Evolutionary conservation across 2,329 filamentous ascomycete genomes (phyloP).

Genomic region (Plenodomus tracheiphilus): DNA sequence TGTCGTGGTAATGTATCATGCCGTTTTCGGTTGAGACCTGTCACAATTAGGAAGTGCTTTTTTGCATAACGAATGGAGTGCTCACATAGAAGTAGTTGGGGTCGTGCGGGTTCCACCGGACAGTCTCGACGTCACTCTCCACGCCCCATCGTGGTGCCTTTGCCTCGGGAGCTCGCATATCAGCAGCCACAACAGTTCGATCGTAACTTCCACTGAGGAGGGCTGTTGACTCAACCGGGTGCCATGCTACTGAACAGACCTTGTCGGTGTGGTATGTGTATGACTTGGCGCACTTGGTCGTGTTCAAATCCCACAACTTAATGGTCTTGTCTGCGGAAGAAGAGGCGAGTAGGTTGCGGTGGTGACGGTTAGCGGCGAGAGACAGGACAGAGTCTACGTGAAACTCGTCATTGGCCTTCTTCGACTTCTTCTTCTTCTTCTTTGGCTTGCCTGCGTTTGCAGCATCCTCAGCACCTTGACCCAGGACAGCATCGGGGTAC

Average conservation of each 20-base stretch:
- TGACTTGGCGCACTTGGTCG: slow-evolving; percentile 88
- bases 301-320: slow-evolving; percentile 97
- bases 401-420: slow-evolving; percentile 86
- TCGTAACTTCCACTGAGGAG: slow-evolving; percentile 94
- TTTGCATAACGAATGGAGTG: slow-evolving; percentile 1
- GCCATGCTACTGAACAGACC: slow-evolving; percentile 95
- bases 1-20: slow-evolving; percentile 88
- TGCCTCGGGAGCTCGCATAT: slow-evolving; percentile 90
- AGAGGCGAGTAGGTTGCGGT: slow-evolving; percentile 91
- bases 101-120: slow-evolving; percentile 92
- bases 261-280: slow-evolving; percentile 97
- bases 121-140: slow-evolving; percentile 90
- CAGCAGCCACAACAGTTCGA: slow-evolving; percentile 87
- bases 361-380: slow-evolving; percentile 87
- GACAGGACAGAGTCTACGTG: slow-evolving; percentile 94
- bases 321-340: slow-evolving; percentile 95
- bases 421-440: slow-evolving; percentile 88
- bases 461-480: slow-evolving; percentile 61
- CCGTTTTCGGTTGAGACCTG: slow-evolving; percentile 81
- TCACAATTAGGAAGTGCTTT: slow-evolving; percentile 17
- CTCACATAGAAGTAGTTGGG: slow-evolving; percentile 87
- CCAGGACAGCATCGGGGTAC: slow-evolving; percentile 96
- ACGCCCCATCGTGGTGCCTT: slow-evolving; percentile 86
- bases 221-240: slow-evolving; percentile 82
- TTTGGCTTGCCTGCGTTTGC: slow-evolving; percentile 64